Evolutionary conservation across 2,329 filamentous ascomycete genomes (phyloP), one percentile per base, ranked within the genome.

Genomic region (Cordyceps farinosa): DNA sequence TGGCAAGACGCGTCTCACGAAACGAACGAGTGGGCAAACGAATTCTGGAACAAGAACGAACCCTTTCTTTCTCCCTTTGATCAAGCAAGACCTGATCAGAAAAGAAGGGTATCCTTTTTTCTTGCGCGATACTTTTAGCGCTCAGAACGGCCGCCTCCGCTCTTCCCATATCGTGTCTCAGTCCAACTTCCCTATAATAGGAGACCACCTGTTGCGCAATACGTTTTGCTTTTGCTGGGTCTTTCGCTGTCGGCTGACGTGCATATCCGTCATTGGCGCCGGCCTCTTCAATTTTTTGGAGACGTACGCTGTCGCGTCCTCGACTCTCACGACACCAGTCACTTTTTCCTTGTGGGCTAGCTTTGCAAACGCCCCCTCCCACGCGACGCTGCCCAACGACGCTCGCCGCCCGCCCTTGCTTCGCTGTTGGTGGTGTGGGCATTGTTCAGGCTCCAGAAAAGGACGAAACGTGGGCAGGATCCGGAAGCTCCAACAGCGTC

Each of bases 351-450:
- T 29, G 56, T 51, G 45, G 45, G 34, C 27, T 59, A 34, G 56
- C 56, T 42, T 50, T n/a, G 45, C 36, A 17, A 36, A 29, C 5
- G 42, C 36, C 48, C 36, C 47, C 57, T 32, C 40, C n/a, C 56
- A 44, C 57, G 44, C 45, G 36, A 42, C 34, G 6, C 27, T 51
- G 36, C 58, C 48, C 48, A 44, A 45, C 58, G 47, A 60, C 36
- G 44, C n/a, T 32, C 44, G n/a, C 13, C 22, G 17, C 15, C 30
- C 51, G 42, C 51, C 44, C 60, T 62, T 56, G 34, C 29, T 62
- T 56, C 52, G 44, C 11, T 55, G 59, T 48, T 62, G 51, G 60
- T 62, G 60, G 60, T 62, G 52, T 56, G 60, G 60, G n/a, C 45
- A 56, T 40, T n/a, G 27, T 13, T 44, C 11, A 34, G 29, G 10